These are phyloP conservation scores for Leucosporidium creatinivorum DNA, from an alignment of 768 basidiomycete genomes.

Conservation along the genomic window DNA sequence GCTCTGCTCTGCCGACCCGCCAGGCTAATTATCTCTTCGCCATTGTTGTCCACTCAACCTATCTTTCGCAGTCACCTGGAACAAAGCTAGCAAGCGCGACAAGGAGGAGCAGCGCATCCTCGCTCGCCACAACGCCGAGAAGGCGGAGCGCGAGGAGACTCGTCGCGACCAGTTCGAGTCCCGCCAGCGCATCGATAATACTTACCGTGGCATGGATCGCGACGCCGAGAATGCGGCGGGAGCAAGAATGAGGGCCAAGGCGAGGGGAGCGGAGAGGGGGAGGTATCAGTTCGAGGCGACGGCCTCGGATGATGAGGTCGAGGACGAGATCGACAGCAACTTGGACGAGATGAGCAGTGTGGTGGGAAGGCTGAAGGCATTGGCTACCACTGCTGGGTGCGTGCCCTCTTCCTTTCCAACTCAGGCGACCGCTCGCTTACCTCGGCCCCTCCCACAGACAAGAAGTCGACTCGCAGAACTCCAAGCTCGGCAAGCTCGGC, in stretches of 20 bases:
- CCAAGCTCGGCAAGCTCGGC: slow-evolving; percentile 64
- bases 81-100: slow-evolving; percentile 83
- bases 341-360: slow-evolving; percentile 74
- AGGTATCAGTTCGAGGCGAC: slow-evolving; percentile 85
- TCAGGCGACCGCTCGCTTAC: slow-evolving; percentile 31
- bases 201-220: slow-evolving; percentile 52
- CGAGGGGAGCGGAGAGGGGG: slow-evolving; percentile 55
- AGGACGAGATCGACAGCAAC: slow-evolving; percentile 89
- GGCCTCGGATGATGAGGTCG: slow-evolving; percentile 84
- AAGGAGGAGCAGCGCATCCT: slow-evolving; percentile 78
- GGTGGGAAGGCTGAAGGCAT: slow-evolving; percentile 46
- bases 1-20: background rate
- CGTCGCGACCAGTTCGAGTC: slow-evolving; percentile 79
- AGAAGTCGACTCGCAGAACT: slow-evolving; percentile 81
- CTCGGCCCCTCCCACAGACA: slow-evolving; percentile 57
- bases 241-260: slow-evolving; percentile 42
- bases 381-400: slow-evolving; percentile 39
- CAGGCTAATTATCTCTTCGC: no score
- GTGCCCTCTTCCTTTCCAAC: background rate
- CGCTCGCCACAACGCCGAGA: slow-evolving; percentile 79
- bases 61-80: slow-evolving; percentile 55
- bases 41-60: no score
- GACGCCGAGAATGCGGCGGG: slow-evolving; percentile 38
- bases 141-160: slow-evolving; percentile 70
- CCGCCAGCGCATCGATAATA: slow-evolving; percentile 74